Evolutionary conservation across 2,329 filamentous ascomycete genomes (phyloP), one percentile per base, ranked within the genome.

Genomic region (Reticulascus tulasneorum): DNA sequence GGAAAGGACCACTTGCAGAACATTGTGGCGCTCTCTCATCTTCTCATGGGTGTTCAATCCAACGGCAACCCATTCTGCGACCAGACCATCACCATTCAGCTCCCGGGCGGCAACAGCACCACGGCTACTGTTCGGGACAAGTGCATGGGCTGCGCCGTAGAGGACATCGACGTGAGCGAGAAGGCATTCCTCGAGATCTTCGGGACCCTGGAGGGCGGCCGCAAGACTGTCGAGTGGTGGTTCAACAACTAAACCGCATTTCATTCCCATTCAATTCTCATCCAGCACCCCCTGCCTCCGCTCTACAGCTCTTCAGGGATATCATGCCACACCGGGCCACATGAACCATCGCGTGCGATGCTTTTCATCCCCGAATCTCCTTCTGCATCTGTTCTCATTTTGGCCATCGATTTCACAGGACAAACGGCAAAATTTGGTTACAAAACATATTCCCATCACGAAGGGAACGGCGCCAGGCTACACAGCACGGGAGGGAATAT

Each of bases 61-160:
- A 87, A 86, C 66, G 66, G 59, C 49, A 86, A 89, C 69, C 73
- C 77, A 30, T 74, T 78, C 57, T 93, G 87, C 61, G 80, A 79
- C 56, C 74, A 79, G 65, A 77, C 64, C 31, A 74, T 90, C 53
- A 79, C 72, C 47, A 77, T 89, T 64, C 64, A 51, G 25, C 67
- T 67, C 55, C 67, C 72, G 32, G 84, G 84, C 57, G 74, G 75
- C 57, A n/a, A n/a, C n/a, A 71, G 69, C 3, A 56, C 67, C 48
- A 66, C 59, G 3, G 85, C 78, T 43, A 72, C 50, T 4, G 76
- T 90, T 43, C 73, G 73, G 34, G 86, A 93, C 67, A 87, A 86
- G 66, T 93, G 86, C 70, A 75, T 76, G 62, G 81, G 82, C 49
- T 93, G 86, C 59, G 52, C 33, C 31, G 34, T 50, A 22, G 46